A percentile compares a stretch with the other conserved stretches of the same genome.
Evolutionary conservation across 352 stramenopile genomes (phyloP).

Genomic region (Phytophthora niederhauseri): DNA sequence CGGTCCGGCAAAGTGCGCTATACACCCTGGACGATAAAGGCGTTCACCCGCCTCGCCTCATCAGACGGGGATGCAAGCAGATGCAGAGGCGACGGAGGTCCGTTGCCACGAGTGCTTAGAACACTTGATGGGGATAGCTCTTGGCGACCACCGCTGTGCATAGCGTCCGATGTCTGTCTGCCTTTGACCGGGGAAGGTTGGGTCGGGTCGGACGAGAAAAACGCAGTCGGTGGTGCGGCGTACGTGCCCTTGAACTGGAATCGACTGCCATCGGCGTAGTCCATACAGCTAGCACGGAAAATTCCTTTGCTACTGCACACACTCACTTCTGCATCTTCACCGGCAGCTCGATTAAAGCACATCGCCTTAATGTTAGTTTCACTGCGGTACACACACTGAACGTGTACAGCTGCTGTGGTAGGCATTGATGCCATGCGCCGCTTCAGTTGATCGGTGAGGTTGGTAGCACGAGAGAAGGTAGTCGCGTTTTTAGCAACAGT

Average conservation of each 20-base stretch:
- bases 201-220: conserved; percentile 39
- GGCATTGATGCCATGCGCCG: conserved; percentile 51
- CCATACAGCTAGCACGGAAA: conserved; percentile 62
- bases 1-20: no score
- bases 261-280: conserved; percentile 71
- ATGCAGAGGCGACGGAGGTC: conserved; percentile 37
- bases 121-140: conserved; percentile 33
- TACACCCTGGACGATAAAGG: no score
- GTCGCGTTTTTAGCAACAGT: conserved; percentile 43
- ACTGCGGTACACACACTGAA: conserved; percentile 78
- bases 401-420: conserved; percentile 39
- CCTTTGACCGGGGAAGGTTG: conserved; percentile 34
- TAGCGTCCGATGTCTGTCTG: conserved; percentile 17
- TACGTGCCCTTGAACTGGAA: conserved; percentile 88
- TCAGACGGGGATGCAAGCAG: conserved; percentile 32
- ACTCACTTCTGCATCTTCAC: conserved; percentile 65
- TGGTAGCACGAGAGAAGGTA: conserved; percentile 42
- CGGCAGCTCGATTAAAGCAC: conserved; percentile 74
- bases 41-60: no score
- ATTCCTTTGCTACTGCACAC: conserved; percentile 82
- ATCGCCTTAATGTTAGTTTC: conserved; percentile 87
- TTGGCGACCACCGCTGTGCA: conserved; percentile 22
- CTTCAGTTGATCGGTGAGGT: conserved; percentile 66
- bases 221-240: conserved; percentile 50
- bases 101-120: conserved; percentile 29